These are phyloP conservation scores for Magnusiomyces fungicola DNA, from an alignment of 1,139 yeast species.

Conservation along the genomic window DNA sequence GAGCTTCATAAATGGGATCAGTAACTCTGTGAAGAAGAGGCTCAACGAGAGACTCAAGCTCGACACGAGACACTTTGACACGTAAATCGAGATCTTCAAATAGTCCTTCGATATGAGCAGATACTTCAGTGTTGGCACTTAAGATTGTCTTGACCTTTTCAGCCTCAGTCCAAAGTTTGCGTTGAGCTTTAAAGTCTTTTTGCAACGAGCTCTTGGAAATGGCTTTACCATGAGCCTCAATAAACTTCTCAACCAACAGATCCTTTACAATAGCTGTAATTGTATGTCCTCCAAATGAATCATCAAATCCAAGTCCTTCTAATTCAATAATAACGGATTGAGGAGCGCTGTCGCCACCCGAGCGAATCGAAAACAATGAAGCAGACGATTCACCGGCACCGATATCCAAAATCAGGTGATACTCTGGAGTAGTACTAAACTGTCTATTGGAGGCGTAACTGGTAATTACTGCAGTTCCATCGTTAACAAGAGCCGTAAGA, in stretches of 20 bases:
- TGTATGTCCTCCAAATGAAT: conserved; percentile 62
- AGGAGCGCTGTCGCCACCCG: conserved; percentile 20
- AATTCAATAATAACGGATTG: conserved; percentile 45
- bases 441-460: conserved; percentile 54
- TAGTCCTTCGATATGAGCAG: conserved; percentile 54
- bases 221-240: conserved; percentile 27
- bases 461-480: conserved; percentile 84
- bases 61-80: conserved; percentile 58
- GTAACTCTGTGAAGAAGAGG: conserved; percentile 39
- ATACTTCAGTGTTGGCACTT: conserved; percentile 79
- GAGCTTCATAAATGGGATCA: conserved; percentile 50
- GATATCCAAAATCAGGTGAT: conserved; percentile 75
- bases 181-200: conserved; percentile 50
- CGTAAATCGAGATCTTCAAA: conserved; percentile 68
- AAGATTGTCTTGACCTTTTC: conserved; percentile 81
- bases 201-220: conserved; percentile 31
- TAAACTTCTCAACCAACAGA: conserved; percentile 52
- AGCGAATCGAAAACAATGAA: conserved; percentile 59
- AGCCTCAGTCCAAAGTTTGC: conserved; percentile 71
- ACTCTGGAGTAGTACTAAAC: conserved; percentile 38
- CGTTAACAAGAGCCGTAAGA: conserved; percentile 67
- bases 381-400: conserved; percentile 93
- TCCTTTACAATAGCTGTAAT: conserved; percentile 62
- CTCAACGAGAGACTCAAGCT: conserved; percentile 57
- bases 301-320: conserved; percentile 65